phyloP scores from a whole-genome alignment of 2,329 filamentous ascomycete genomes.

The Lithohypha guttulata region DNA sequence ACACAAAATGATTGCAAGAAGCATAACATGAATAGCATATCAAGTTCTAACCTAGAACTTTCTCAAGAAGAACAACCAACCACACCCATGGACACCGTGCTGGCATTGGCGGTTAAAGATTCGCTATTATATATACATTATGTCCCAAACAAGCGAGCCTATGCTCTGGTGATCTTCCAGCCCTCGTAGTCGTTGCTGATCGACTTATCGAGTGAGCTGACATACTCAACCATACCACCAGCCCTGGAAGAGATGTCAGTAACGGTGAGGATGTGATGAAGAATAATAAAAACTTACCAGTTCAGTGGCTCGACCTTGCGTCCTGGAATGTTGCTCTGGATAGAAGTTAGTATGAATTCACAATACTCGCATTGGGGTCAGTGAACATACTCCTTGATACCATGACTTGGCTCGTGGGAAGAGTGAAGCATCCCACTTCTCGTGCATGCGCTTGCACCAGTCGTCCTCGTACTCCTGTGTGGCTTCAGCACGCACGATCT shows the following conservation, averaged over 20 bases:
- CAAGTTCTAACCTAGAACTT: not conserved
- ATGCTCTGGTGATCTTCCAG: slow-evolving; percentile 12
- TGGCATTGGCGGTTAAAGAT: not conserved
- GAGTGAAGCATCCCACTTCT: slow-evolving; percentile 37
- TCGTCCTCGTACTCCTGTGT: slow-evolving; percentile 34
- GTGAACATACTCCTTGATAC: slow-evolving; percentile 50
- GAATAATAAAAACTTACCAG: slow-evolving; percentile 24
- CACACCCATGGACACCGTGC: not conserved
- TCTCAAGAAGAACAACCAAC: too few relatives aligned
- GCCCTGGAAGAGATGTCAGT: slow-evolving; percentile 12
- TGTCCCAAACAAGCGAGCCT: not conserved
- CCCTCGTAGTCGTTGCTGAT: slow-evolving; percentile 17
- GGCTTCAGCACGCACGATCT: slow-evolving; percentile 43
- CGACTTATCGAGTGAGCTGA: slow-evolving; percentile 12
- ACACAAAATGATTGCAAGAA: too few relatives aligned
- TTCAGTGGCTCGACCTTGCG: slow-evolving; percentile 44
- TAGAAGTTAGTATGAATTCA: too few relatives aligned
- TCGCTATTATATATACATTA: not conserved
- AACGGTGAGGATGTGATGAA: not conserved
- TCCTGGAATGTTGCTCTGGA: slow-evolving; percentile 43
- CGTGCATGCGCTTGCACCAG: slow-evolving; percentile 37
- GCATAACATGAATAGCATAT: not conserved
- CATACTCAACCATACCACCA: slow-evolving; percentile 18
- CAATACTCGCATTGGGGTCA: too few relatives aligned
- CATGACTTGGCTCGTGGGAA: slow-evolving; percentile 42